These are phyloP conservation scores for Leccinum imitatum DNA, from an alignment of 768 basidiomycete genomes.

Conservation along the genomic window DNA sequence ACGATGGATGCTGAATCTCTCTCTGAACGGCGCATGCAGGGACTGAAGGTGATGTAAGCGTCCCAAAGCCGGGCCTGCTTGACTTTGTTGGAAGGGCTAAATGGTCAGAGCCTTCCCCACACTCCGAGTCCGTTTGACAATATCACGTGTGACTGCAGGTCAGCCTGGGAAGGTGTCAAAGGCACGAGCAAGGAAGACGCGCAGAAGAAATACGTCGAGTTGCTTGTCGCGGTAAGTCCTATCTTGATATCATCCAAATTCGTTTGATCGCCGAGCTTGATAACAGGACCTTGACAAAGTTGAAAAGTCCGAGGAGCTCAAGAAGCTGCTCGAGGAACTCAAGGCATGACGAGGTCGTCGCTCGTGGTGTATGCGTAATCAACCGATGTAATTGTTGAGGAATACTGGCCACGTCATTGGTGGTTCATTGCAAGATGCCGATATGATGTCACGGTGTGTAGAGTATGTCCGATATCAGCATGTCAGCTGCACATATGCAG, in stretches of 20 bases:
- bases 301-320: constrained; percentile 46
- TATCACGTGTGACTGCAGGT: constrained; percentile 46
- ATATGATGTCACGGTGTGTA: constrained; percentile 8
- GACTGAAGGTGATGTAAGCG: constrained; percentile 72
- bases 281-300: constrained; percentile 55
- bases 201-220: constrained; percentile 68
- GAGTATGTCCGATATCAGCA: neutral
- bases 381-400: neutral
- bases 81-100: constrained; percentile 90
- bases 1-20: neutral
- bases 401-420: neutral
- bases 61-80: constrained; percentile 64
- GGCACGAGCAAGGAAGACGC: constrained; percentile 75
- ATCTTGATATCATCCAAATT: neutral
- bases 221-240: constrained; percentile 60
- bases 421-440: neutral
- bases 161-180: constrained; percentile 79
- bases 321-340: constrained; percentile 58
- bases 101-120: constrained; percentile 52
- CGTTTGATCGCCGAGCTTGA: constrained; percentile 4
- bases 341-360: constrained; percentile 38
- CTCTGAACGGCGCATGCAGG: constrained; percentile 42
- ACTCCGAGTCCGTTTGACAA: neutral
- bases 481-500: neutral
- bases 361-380: constrained; percentile 3